phyloP scores from a whole-genome alignment of 331 rosid species.

The Pyrus hybrid region DNA sequence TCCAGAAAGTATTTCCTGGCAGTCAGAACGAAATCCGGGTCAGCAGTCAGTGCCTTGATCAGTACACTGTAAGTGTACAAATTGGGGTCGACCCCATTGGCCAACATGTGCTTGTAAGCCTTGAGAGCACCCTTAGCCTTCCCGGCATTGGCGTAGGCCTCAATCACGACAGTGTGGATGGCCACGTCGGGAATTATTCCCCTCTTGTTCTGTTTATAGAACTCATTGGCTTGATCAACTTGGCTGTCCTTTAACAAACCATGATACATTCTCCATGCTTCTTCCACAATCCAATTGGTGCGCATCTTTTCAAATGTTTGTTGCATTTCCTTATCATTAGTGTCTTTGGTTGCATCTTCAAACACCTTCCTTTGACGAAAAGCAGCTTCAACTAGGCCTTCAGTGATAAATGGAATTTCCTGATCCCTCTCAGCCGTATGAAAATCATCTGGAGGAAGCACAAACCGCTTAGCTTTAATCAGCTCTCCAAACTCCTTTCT shows the following conservation, averaged over 20 bases:
- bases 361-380: background rate
- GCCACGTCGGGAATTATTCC: too few relatives aligned
- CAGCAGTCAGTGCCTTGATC: too few relatives aligned
- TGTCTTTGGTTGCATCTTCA: background rate
- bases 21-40: too few relatives aligned
- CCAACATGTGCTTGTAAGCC: too few relatives aligned
- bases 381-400: background rate
- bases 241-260: background rate
- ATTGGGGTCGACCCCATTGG: too few relatives aligned
- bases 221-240: background rate
- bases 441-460: background rate
- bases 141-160: too few relatives aligned
- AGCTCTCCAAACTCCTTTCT: background rate
- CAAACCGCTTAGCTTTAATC: background rate
- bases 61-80: too few relatives aligned
- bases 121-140: too few relatives aligned
- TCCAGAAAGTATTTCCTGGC: too few relatives aligned
- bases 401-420: background rate
- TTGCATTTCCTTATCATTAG: background rate
- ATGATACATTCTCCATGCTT: background rate
- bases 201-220: too few relatives aligned
- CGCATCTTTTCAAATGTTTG: background rate
- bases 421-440: background rate
- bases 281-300: background rate
- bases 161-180: too few relatives aligned